Evolutionary conservation across 2,329 filamentous ascomycete species (phyloP), one percentile per base, ranked within the genome.

Genomic region (Teratosphaeria epicoccoides): DNA sequence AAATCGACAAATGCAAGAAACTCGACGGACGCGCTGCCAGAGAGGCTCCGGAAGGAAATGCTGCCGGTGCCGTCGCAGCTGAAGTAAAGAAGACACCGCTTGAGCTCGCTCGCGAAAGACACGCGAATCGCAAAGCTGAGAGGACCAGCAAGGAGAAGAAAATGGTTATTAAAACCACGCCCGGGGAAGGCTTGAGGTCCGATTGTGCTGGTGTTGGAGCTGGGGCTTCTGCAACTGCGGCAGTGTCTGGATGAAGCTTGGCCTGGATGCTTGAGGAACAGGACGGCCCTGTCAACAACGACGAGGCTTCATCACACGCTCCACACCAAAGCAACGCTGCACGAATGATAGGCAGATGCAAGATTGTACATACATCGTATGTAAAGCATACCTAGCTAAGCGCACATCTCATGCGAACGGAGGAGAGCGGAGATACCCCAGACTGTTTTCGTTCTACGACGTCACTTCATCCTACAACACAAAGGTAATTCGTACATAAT

Each of bases 31-130:
- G 20, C 7, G 33, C 33, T 17, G 33, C 33, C 33, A 20, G 20
- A 17, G 33, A 40, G 17, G n/a, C 33, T 40, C n/a, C 33, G 4
- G 20, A 40, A 1, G 33, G n/a, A 40, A 17, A 20, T 40, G 1
- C 33, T 40, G 33, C 33, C n/a, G 1, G n/a, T 40, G 33, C 33
- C n/a, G 33, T 40, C n/a, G n/a, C 14, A 3, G 20, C 6, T 24
- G 44, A 23, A 9, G 14, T 24, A 4, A 59, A 64, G 48, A 78
- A 77, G 63, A 76, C 74, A 9, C 70, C 72, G 20, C 71, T 84
- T 52, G 76, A 83, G 59, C 63, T 80, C 53, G 81, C 81, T 6
- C 70, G 80, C 52, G 78, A 79, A 56, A 72, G 76, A 50, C 78
- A 78, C 63, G 77, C 74, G 9, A 74, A 73, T 12, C 65, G 68